These are phyloP conservation scores for Xylaria sp. DNA, from an alignment of 495 filamentous ascomycete genomes.

Conservation along the genomic window DNA sequence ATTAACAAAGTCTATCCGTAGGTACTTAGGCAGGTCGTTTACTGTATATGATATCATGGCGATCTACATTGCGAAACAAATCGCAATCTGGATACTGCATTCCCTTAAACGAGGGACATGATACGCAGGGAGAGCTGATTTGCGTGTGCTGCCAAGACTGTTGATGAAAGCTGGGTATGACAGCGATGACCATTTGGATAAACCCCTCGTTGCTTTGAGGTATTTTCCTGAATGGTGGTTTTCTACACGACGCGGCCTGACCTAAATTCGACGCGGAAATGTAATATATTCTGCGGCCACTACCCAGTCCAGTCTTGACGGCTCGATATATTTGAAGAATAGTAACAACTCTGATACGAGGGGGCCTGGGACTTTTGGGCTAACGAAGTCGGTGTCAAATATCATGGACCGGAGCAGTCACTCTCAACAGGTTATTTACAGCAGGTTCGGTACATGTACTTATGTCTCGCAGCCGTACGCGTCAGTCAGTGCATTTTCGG, in stretches of 20 bases:
- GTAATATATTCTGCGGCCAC: too few relatives aligned
- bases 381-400: not conserved
- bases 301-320: not conserved
- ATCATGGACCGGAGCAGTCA: not conserved
- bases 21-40: not conserved
- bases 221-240: conserved; percentile 1
- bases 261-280: not conserved
- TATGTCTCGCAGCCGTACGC: not conserved
- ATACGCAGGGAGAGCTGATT: not conserved
- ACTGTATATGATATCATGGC: not conserved
- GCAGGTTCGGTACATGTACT: not conserved
- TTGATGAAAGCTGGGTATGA: not conserved
- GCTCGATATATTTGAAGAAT: not conserved
- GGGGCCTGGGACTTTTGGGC: not conserved
- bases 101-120: not conserved
- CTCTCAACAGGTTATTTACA: not conserved
- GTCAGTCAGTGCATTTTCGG: not conserved
- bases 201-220: not conserved
- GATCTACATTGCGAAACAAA: not conserved
- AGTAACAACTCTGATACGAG: not conserved
- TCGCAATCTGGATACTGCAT: not conserved
- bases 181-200: not conserved
- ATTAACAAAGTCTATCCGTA: not conserved
- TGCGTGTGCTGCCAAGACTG: conserved; percentile 4
- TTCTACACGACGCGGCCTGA: not conserved